These are phyloP conservation scores for Saitozyma sp. DNA, from an alignment of 768 basidiomycete species.

Conservation along the genomic window DNA sequence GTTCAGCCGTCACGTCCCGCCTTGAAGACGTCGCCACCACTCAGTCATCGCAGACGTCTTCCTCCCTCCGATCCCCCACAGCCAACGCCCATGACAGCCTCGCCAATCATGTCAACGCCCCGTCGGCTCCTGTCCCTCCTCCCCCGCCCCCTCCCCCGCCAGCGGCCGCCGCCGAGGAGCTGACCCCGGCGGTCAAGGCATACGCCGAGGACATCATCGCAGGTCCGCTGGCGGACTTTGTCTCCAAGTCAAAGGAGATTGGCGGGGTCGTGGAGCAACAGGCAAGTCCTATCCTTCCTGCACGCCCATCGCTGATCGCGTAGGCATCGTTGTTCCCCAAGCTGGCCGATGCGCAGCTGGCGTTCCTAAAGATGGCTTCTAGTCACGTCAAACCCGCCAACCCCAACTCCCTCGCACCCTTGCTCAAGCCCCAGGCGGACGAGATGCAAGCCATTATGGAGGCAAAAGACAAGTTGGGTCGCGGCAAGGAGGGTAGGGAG, in stretches of 20 bases:
- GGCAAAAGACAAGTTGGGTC: conserved; percentile 75
- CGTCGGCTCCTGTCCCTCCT: conserved; percentile 39
- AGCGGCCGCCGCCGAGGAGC: conserved; percentile 51
- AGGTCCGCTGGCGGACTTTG: conserved; percentile 70
- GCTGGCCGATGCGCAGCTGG: conserved; percentile 68
- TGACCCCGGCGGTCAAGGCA: conserved; percentile 65
- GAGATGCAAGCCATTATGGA: conserved; percentile 75
- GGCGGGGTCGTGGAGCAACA: conserved; percentile 75
- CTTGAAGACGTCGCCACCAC: conserved; percentile 82
- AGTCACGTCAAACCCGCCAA: conserved; percentile 78
- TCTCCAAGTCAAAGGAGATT: conserved; percentile 69
- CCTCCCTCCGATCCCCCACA: conserved; percentile 39
- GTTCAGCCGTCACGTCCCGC: conserved; percentile 77
- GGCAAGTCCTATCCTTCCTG: conserved; percentile 56
- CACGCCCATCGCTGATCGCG: not conserved
- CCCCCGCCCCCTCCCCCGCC: conserved; percentile 40
- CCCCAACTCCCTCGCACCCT: conserved; percentile 57
- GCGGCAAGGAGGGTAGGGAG: conserved; percentile 63
- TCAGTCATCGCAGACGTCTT: conserved; percentile 40
- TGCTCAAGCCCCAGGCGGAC: conserved; percentile 69
- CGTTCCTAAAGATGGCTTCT: conserved; percentile 66
- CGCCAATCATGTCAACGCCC: conserved; percentile 34
- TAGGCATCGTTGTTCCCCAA: conserved; percentile 71
- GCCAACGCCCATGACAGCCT: conserved; percentile 35
- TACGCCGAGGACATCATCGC: conserved; percentile 74